A percentile compares a stretch with the other conserved stretches of the same genome.
Evolutionary conservation across 2,329 filamentous ascomycete species (phyloP).

Genomic region (Rhinocladiella mackenziei): DNA sequence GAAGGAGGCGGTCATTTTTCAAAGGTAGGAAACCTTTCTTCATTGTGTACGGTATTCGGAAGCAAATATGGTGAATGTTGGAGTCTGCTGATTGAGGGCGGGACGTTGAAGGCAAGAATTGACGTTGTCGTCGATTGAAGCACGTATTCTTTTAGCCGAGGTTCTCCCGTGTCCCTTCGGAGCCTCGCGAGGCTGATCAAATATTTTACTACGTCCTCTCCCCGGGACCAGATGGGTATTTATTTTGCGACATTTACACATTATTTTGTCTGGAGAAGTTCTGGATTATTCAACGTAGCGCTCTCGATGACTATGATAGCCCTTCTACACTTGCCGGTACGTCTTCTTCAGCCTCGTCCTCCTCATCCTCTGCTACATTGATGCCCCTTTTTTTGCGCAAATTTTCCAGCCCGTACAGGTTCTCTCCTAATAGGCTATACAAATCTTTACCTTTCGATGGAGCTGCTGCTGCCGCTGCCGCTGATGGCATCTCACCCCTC

Average conservation of each 20-base stretch:
- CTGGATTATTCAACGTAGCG: too few species aligned
- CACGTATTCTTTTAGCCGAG: not conserved
- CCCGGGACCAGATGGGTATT: too few species aligned
- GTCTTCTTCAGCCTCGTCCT: constrained; percentile 17
- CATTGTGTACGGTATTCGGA: constrained; percentile 47
- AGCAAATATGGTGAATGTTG: too few species aligned
- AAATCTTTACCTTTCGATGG: constrained; percentile 5
- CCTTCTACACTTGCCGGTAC: not conserved
- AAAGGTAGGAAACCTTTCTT: constrained; percentile 71
- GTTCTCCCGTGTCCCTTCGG: not conserved
- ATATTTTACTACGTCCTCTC: too few species aligned
- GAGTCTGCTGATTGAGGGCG: too few species aligned
- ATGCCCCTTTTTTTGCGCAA: constrained; percentile 36
- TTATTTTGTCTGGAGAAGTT: too few species aligned
- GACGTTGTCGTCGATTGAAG: too few species aligned
- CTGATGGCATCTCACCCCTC: constrained; percentile 1
- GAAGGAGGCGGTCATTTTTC: constrained; percentile 87
- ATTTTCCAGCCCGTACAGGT: constrained; percentile 40
- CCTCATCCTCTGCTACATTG: constrained; percentile 17
- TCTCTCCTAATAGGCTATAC: constrained; percentile 28
- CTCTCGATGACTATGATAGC: too few species aligned
- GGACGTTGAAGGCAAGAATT: too few species aligned
- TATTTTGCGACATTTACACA: too few species aligned
- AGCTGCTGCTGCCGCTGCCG: constrained; percentile 5
- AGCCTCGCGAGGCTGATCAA: too few species aligned